Evolutionary conservation across 31 red algal genomes (phyloP).

Genomic region (Odonthalia washingtoniensis): DNA sequence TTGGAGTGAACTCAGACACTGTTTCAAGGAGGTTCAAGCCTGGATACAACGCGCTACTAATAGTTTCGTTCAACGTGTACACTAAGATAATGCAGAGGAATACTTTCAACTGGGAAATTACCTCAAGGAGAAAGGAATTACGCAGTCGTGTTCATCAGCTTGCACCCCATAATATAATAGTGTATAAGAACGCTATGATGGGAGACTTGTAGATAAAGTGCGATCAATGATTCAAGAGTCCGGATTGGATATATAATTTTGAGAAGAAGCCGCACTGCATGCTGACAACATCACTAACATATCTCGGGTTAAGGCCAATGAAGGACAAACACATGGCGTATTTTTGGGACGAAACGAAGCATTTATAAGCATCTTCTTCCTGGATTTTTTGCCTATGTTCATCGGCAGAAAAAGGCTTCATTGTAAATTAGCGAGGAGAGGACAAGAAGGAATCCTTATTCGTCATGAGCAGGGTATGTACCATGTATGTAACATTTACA

Average conservation of each 20-base stretch:
- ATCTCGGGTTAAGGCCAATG: too few relatives aligned
- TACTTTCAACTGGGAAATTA: background rate
- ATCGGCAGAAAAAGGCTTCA: background rate
- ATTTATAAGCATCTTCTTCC: background rate
- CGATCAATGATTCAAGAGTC: background rate
- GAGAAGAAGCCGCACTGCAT: background rate
- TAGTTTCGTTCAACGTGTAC: background rate
- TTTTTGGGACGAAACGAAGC: background rate
- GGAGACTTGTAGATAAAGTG: background rate
- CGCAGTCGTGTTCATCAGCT: background rate
- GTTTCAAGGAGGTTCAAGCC: background rate
- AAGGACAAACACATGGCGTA: background rate
- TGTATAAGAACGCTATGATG: background rate
- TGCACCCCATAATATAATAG: background rate
- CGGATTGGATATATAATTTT: background rate
- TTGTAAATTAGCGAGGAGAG: background rate
- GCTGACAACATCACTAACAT: background rate
- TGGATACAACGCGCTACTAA: background rate
- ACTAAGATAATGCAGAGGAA: background rate
- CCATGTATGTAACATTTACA: background rate
- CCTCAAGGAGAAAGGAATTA: background rate
- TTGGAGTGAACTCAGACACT: background rate
- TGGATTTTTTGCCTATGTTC: background rate
- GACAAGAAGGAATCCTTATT: background rate
- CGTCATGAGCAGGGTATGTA: background rate